phyloP scores from a whole-genome alignment of 352 stramenopile species.

The Peronosclerospora sorghi region DNA sequence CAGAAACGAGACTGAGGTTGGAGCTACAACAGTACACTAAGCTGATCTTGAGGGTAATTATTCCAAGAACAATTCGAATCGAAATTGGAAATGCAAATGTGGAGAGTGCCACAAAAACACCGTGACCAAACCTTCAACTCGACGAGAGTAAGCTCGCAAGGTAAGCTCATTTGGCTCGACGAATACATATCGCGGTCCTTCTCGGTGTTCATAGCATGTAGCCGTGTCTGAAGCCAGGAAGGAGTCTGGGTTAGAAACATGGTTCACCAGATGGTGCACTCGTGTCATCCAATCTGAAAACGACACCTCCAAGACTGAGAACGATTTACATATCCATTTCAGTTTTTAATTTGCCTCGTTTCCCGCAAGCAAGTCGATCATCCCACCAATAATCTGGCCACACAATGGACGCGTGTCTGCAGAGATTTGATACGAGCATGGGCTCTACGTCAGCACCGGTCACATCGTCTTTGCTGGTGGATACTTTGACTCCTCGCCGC shows the following conservation, averaged over 20 bases:
- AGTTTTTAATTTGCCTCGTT: constrained; percentile 24
- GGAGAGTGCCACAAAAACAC: too few relatives aligned
- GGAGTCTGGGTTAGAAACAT: constrained; percentile 5
- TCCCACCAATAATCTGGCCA: constrained; percentile 5
- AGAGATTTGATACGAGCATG: constrained; percentile 23
- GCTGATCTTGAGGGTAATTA: too few relatives aligned
- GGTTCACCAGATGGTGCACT: constrained; percentile 15
- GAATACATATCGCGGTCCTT: too few relatives aligned
- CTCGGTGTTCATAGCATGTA: constrained; percentile 9
- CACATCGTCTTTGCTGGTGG: constrained; percentile 2
- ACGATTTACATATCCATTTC: constrained; percentile 1
- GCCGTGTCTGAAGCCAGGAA: constrained; percentile 20
- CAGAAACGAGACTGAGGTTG: neutral
- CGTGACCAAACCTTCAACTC: neutral
- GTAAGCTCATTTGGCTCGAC: too few relatives aligned
- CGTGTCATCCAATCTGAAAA: too few relatives aligned
- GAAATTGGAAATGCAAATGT: too few relatives aligned
- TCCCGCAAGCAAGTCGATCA: constrained; percentile 11
- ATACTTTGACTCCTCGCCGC: constrained; percentile 15
- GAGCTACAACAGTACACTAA: neutral
- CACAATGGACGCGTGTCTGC: constrained; percentile 38
- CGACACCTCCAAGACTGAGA: constrained; percentile 2
- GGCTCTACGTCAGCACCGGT: constrained; percentile 4
- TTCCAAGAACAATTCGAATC: too few relatives aligned
- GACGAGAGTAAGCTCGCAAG: too few relatives aligned